Base-by-base conservation (phyloP, 352 stramenopile genomes). In the Hyaloperonospora arabidopsidis region DNA sequence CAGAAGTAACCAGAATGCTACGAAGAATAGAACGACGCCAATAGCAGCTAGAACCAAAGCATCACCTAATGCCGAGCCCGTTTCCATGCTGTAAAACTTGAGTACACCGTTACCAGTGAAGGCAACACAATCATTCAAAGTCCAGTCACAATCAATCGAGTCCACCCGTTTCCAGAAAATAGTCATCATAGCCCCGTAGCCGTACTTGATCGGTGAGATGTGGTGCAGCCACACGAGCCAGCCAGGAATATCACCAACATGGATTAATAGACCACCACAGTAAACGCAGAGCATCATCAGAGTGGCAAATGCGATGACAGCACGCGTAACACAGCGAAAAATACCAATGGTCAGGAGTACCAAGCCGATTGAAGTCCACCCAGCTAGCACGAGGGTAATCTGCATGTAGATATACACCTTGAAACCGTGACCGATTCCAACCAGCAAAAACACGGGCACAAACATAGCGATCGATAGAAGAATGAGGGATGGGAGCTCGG, bases 141-240 rank as follows among this genome's bases (percentile, higher is more conserved):
- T 17, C 1, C 29, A 19, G n/a, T 65, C 15, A 51, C 74, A 84
- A 12, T 69, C 39, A 15, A 84, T 84, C 0, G 41, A 22, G 1
- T 51, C 23, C 6, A 81, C 54, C 10, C 62, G 34, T 2, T 56
- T 22, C 74, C 74, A 85, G 52, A 67, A 82, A 32, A 76, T 66
- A 22, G 73, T 76, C 64, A 79, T 82, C 14, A 77, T 17, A 1
- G 62, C 74, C 22, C 74, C 67, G 35, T 70, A 82, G 32, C 69
- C 64, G 49, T 73, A 79, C 38, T 74, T 75, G 35, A 81, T 59
- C 1, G 69, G 72, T 12, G 71, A 84, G 0, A 81, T 22, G 46
- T 74, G 75, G 34, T 70, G 39, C 25, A 81, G 52, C 74, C 74
- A 84, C 1, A 65, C 34, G 28, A 83, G 72, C 45, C 72, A 79